Conservation (phyloP, 352 stramenopile species). For the Phytophthora citricola region DNA sequence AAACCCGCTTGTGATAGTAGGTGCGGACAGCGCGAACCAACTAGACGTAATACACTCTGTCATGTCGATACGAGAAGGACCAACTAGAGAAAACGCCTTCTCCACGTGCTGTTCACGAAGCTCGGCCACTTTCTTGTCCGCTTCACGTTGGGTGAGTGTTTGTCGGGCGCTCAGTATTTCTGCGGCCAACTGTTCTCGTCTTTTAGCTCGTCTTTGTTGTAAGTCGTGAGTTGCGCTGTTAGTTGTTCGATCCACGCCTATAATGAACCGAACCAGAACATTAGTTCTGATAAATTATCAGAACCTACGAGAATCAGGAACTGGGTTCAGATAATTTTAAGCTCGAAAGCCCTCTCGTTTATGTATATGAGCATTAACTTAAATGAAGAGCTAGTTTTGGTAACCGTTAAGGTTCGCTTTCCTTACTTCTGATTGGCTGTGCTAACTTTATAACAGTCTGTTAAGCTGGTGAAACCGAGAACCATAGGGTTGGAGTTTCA, state of each 20-base stretch:
- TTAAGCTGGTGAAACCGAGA: no score
- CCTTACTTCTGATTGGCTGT: no score
- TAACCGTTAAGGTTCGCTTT: no score
- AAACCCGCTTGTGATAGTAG: conserved; percentile 12
- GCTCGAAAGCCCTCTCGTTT: no score
- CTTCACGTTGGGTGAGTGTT: conserved; percentile 1
- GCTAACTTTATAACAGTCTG: no score
- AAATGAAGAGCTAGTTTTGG: no score
- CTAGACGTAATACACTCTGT: conserved; percentile 18
- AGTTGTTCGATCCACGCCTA: neutral
- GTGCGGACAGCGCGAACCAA: neutral
- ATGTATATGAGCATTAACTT: no score
- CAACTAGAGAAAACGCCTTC: conserved; percentile 9
- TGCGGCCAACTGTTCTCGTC: conserved; percentile 11
- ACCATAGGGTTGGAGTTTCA: no score
- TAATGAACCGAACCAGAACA: neutral
- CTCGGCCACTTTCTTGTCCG: neutral
- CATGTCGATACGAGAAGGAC: conserved; percentile 4
- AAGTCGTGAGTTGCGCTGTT: neutral
- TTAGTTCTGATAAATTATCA: no score
- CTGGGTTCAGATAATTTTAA: no score
- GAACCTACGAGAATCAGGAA: no score
- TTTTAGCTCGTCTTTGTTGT: neutral
- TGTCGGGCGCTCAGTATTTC: conserved; percentile 4
- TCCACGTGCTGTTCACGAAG: conserved; percentile 5